These are phyloP conservation scores for Diaporthe eres DNA, from an alignment of 2,329 filamentous ascomycete genomes.

Conservation along the genomic window DNA sequence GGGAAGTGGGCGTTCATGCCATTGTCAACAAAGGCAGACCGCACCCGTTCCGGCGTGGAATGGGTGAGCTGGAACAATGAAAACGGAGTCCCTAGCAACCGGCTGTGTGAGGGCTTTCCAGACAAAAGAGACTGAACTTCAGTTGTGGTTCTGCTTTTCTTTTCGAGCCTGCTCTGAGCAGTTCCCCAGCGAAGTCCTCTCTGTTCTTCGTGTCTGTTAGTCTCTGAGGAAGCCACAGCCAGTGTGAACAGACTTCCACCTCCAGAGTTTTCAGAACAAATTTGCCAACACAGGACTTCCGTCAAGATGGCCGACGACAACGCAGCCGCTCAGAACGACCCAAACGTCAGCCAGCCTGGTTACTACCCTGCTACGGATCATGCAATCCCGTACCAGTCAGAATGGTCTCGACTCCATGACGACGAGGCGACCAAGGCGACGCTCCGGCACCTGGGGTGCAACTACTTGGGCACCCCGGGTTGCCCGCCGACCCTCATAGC, in stretches of 20 bases:
- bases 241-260: not conserved
- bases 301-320: constrained; percentile 43
- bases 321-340: constrained; percentile 44
- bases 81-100: constrained; percentile 6
- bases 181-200: too few relatives aligned
- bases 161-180: constrained; percentile 9
- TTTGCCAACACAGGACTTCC: not conserved
- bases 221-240: not conserved
- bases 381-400: constrained; percentile 57
- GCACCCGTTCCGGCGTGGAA: constrained; percentile 34
- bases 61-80: constrained; percentile 33
- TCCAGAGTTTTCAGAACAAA: not conserved
- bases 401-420: constrained; percentile 53
- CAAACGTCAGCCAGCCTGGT: constrained; percentile 49
- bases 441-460: constrained; percentile 68
- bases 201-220: not conserved
- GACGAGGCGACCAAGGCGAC: constrained; percentile 48
- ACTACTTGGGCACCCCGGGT: constrained; percentile 68
- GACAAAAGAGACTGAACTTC: constrained; percentile 35
- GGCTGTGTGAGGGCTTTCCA: not conserved
- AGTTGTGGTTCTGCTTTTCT: not conserved
- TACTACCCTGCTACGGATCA: constrained; percentile 58
- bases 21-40: constrained; percentile 33
- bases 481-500: constrained; percentile 67
- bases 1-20: constrained; percentile 5